Percentiles rank a stretch among this genome's conserved stretches.
Conservation (phyloP, 2,329 filamentous ascomycete species). For the Stachybotrys elegans region DNA sequence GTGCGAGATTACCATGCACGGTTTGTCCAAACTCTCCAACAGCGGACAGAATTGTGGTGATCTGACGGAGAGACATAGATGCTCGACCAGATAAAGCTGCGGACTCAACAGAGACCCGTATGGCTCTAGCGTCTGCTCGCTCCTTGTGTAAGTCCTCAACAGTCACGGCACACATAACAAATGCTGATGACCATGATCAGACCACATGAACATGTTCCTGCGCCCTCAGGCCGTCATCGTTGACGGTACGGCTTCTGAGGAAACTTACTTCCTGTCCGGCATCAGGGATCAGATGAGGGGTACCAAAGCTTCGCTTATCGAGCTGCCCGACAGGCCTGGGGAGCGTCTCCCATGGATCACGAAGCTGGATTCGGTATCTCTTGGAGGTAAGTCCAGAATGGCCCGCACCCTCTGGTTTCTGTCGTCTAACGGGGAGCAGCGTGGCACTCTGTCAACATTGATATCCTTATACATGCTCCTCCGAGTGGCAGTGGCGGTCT, state of each 20-base stretch:
- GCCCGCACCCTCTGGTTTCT: neutral
- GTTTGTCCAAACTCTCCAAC: too few relatives aligned
- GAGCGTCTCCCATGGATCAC: constrained; percentile 72
- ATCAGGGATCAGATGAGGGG: constrained; percentile 49
- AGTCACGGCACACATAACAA: too few relatives aligned
- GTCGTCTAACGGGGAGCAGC: constrained; percentile 33
- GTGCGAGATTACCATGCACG: constrained; percentile 62
- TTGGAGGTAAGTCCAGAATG: constrained; percentile 47
- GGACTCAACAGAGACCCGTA: constrained; percentile 64
- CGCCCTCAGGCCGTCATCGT: constrained; percentile 72
- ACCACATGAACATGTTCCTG: constrained; percentile 67
- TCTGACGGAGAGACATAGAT: constrained; percentile 42
- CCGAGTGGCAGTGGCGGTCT: constrained; percentile 67
- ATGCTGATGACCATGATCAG: constrained; percentile 19
- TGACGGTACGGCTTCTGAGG: constrained; percentile 63
- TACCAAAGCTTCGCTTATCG: constrained; percentile 61
- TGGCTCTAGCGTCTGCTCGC: constrained; percentile 58
- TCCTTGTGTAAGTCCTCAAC: constrained; percentile 60
- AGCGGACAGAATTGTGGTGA: too few relatives aligned
- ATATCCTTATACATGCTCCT: constrained; percentile 78
- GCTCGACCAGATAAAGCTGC: constrained; percentile 69
- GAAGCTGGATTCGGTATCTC: constrained; percentile 65
- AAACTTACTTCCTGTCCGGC: constrained; percentile 60
- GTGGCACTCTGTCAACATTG: constrained; percentile 74
- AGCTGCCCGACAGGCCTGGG: constrained; percentile 60